phyloP scores from a whole-genome alignment of 225 moss, liverwort and hornwort genomes.

The Thuidium tamariscinum region DNA sequence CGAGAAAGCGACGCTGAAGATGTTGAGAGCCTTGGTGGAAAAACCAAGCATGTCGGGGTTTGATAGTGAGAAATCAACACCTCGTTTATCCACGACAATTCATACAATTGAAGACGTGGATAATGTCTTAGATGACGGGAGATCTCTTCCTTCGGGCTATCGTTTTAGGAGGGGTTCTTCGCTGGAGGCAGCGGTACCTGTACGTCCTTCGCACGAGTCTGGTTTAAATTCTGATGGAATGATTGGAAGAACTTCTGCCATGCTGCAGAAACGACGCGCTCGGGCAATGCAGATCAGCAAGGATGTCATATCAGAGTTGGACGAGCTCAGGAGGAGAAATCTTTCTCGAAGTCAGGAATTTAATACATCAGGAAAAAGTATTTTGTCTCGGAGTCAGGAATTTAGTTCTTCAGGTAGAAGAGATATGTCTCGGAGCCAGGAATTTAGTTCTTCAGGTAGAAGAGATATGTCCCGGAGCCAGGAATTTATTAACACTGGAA shows the following conservation, averaged over 20 bases:
- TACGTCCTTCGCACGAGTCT: background rate
- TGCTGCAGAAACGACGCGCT: constrained; percentile 22
- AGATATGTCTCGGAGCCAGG: background rate
- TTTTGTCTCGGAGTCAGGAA: constrained; percentile 16
- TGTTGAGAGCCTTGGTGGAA: constrained; percentile 3
- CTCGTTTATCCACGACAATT: constrained; percentile 5
- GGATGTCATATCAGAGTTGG: constrained; percentile 18
- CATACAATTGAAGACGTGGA: constrained; percentile 44
- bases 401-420: background rate
- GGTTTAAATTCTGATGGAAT: background rate
- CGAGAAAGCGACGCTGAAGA: constrained; percentile 9
- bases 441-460: background rate
- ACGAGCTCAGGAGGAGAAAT: constrained; percentile 10
- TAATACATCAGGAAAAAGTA: background rate
- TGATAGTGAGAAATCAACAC: background rate
- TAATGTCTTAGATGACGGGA: constrained; percentile 2
- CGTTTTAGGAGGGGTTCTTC: constrained; percentile 6
- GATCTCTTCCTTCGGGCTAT: background rate
- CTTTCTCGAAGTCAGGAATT: constrained; percentile 24
- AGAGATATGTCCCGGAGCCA: background rate
- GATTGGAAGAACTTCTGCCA: background rate
- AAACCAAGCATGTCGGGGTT: background rate
- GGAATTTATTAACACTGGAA: background rate
- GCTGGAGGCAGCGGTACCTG: background rate
- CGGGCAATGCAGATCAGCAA: constrained; percentile 21